phyloP scores from a whole-genome alignment of 2,329 filamentous ascomycete genomes.

The Colletotrichum spaethianum region DNA sequence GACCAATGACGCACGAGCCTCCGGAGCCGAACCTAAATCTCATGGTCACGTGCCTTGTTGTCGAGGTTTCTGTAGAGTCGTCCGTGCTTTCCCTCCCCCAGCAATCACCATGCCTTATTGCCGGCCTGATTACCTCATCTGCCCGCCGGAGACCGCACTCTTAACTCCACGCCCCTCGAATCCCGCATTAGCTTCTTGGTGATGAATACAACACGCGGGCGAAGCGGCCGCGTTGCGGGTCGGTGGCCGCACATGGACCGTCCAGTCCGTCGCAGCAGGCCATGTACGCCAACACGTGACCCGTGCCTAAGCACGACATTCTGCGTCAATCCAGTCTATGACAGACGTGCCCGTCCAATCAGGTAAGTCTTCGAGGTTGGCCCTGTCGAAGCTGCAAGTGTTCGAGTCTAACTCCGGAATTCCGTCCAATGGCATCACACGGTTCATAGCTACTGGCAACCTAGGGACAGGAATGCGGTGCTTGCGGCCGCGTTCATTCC shows the following conservation, averaged over 20 bases:
- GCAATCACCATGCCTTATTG: background rate
- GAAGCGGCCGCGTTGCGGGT: background rate
- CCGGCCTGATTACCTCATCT: conserved; percentile 7
- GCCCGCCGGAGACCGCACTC: background rate
- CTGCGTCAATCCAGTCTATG: background rate
- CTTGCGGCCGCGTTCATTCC: conserved; percentile 5
- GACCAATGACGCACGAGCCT: background rate
- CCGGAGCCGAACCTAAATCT: background rate
- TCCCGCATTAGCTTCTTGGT: background rate
- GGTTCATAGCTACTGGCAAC: background rate
- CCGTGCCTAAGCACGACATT: no score
- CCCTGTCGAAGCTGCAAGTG: background rate
- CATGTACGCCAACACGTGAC: background rate
- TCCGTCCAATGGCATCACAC: background rate
- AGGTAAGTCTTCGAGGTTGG: background rate
- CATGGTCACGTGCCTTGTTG: background rate
- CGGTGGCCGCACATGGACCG: background rate
- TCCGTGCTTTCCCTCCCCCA: background rate
- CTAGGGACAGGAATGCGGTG: background rate
- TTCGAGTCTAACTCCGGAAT: background rate
- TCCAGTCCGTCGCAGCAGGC: background rate
- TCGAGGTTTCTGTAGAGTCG: no score
- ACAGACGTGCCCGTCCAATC: background rate
- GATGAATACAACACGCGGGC: background rate
- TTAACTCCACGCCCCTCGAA: background rate